These are phyloP conservation scores for Tetradesmus lagerheimii DNA, from an alignment of 139 green algal genomes.

Conservation along the genomic window DNA sequence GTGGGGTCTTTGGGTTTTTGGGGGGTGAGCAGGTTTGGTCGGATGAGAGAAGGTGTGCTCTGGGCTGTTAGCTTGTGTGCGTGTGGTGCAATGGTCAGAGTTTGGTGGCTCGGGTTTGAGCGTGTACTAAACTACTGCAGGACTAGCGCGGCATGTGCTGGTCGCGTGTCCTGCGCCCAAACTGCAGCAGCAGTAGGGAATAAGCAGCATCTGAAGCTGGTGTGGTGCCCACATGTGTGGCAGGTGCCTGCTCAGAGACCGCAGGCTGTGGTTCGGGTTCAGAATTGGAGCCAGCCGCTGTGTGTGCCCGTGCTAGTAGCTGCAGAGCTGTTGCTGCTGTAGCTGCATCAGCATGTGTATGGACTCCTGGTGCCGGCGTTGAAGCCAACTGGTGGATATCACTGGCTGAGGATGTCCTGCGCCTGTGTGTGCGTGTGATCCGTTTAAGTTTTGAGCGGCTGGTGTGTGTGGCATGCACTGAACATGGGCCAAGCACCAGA, in stretches of 20 bases:
- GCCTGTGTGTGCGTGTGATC: background rate
- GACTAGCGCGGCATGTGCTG: background rate
- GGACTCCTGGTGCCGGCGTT: background rate
- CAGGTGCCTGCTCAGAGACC: background rate
- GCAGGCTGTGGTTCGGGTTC: too few relatives aligned
- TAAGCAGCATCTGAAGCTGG: background rate
- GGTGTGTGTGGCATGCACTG: background rate
- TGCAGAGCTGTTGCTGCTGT: too few relatives aligned
- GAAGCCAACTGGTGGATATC: background rate
- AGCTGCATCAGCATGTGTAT: too few relatives aligned
- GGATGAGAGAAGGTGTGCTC: background rate
- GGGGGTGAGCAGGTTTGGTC: background rate
- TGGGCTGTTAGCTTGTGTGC: background rate
- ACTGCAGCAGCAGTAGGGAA: background rate
- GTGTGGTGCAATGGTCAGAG: background rate
- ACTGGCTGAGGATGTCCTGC: background rate
- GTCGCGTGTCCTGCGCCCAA: background rate
- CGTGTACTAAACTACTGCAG: background rate
- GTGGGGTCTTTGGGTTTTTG: background rate
- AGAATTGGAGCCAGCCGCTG: too few relatives aligned
- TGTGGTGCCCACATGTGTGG: background rate
- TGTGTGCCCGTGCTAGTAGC: too few relatives aligned
- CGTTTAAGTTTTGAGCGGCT: background rate
- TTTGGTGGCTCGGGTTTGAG: background rate
- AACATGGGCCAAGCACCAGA: background rate